Evolutionary conservation across 75 land plant species (phyloP), one percentile per base, ranked within the genome.

Genomic region (Adiantum capillusveneris): DNA sequence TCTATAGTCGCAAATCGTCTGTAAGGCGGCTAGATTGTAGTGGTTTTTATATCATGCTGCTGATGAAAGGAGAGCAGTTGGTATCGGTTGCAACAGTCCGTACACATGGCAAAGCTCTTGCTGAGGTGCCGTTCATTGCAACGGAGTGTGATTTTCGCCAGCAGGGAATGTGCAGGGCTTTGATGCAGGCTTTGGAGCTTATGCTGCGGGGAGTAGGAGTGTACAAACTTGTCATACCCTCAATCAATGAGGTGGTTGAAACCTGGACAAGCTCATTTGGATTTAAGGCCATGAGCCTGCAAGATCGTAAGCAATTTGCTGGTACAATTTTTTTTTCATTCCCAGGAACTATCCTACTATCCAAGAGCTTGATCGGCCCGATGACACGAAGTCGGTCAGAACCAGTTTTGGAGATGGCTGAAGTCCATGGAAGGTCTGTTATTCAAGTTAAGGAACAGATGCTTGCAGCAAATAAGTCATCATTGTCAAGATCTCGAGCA

Each of bases 71-170:
- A 30, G 98, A 94, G 57, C 96, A 94, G 60, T 53, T 94, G 43
- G 82, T 86, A 6, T 75, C 83, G 53, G 91, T 74, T 18, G 98
- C 98, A 56, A 73, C 88, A 28, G 64, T 94, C 52, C 83, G 90
- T 56, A 73, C 83, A 31, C 86, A 82, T 75, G 90, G 90, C n/a
- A 66, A 59, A 0, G 34, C 53, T 43, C 62, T 83, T 30, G 90
- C 90, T 25, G 90, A 86, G 66, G 83, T 86, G 86, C 90, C 90
- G 27, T 75, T 80, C 29, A 83, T 86, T 77, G 90, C 87, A 21
- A 86, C 90, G 16, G 75, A 84, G 22, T 61, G 74, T 63, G 72
- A 67, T 20, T 86, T 80, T 60, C 78, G 90, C 49, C 79, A 75
- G 0, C 90, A 86, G 53, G 90, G 90, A 52, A 86, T 86, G 90